phyloP scores from a whole-genome alignment of 441 rosid species.

The Aleurites moluccanus region DNA sequence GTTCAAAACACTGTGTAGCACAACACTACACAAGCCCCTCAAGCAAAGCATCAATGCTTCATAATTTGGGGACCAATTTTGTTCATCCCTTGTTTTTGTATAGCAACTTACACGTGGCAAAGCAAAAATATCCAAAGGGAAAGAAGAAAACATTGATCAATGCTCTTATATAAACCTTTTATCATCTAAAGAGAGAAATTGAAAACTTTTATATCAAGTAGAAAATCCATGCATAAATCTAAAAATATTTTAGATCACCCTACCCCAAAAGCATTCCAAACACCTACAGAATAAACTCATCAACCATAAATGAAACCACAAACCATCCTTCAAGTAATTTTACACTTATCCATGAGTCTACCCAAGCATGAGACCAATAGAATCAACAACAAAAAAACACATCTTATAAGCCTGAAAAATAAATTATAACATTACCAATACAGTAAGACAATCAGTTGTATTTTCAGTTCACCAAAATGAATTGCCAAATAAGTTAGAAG shows the following conservation, averaged over 20 bases:
- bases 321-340: neutral
- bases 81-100: neutral
- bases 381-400: neutral
- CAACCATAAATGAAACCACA: neutral
- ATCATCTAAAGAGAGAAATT: neutral
- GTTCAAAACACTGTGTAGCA: neutral
- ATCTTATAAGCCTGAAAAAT: neutral
- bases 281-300: neutral
- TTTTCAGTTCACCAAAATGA: constrained; percentile 9
- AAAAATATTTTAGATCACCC: neutral
- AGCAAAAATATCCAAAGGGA: neutral
- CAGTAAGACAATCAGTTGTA: neutral
- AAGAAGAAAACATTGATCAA: neutral
- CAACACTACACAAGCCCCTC: neutral
- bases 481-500: constrained; percentile 1
- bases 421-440: neutral
- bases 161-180: too few relatives aligned
- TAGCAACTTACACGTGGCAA: too few relatives aligned
- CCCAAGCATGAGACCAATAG: neutral
- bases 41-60: neutral
- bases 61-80: neutral
- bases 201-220: neutral
- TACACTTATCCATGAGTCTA: neutral
- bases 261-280: neutral
- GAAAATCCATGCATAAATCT: neutral